Percentiles rank a stretch among this genome's conserved stretches.
Evolutionary conservation across 106 monocot species (phyloP).

Genomic region (Dendrobium nobile): DNA sequence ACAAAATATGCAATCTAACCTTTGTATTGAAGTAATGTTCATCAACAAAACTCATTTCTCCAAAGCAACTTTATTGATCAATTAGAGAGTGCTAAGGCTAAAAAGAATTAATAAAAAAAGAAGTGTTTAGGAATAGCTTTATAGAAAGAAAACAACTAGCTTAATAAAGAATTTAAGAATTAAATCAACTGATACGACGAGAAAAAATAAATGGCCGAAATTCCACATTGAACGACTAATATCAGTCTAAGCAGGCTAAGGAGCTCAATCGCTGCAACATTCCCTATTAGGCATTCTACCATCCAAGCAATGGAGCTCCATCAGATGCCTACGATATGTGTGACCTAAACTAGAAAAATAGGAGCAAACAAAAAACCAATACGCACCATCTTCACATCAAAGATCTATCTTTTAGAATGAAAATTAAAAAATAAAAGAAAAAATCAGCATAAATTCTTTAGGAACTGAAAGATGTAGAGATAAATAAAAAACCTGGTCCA

Average conservation of each 20-base stretch:
- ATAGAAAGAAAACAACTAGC: neutral
- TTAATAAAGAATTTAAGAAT: neutral
- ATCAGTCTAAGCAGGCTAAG: neutral
- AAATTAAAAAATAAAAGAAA: neutral
- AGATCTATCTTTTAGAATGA: neutral
- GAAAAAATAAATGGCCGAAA: neutral
- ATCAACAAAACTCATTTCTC: neutral
- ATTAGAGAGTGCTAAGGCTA: neutral
- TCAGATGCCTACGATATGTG: neutral
- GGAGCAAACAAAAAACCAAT: neutral
- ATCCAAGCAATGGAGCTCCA: neutral
- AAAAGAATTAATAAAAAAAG: neutral
- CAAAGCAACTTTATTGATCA: neutral
- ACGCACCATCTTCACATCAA: neutral
- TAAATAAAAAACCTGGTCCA: neutral
- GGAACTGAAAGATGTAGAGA: neutral
- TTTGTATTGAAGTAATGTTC: neutral
- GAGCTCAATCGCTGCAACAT: neutral
- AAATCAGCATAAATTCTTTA: neutral
- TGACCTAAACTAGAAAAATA: neutral
- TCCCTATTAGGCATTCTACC: neutral
- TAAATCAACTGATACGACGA: neutral
- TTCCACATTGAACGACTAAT: neutral
- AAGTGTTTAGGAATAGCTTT: neutral
- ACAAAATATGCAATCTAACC: neutral